A percentile compares a stretch with the other conserved stretches of the same genome.
Evolutionary conservation across 2,329 filamentous ascomycete species (phyloP).

Genomic region (Cordyceps cateniannulata): DNA sequence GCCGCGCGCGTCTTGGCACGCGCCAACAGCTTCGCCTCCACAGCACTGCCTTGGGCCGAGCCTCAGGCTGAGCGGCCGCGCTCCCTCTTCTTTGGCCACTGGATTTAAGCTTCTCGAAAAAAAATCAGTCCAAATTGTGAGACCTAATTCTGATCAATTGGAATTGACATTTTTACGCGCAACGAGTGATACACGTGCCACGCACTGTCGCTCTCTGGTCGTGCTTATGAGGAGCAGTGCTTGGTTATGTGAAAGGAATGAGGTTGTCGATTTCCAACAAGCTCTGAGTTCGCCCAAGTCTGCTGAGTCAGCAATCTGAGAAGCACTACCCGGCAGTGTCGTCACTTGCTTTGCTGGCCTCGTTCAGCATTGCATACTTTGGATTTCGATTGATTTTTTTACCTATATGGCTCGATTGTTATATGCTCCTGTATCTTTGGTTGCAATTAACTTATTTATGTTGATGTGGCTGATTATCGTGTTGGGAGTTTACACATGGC

Average conservation of each 20-base stretch:
- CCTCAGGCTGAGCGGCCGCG: neutral
- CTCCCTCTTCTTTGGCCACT: neutral
- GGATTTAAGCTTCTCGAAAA: neutral
- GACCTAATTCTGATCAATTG: neutral
- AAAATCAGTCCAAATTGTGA: no score
- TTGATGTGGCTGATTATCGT: no score
- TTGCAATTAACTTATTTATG: no score
- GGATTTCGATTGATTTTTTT: neutral
- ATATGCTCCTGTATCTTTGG: no score
- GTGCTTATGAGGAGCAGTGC: constrained; percentile 4
- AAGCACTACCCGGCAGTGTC: constrained; percentile 2
- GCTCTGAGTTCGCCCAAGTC: neutral
- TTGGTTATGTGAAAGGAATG: neutral
- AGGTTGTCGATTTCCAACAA: neutral
- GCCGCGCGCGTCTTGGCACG: neutral
- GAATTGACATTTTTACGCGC: constrained; percentile 3
- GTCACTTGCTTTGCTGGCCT: neutral
- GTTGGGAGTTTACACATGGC: no score
- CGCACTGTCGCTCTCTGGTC: neutral
- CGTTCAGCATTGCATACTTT: neutral
- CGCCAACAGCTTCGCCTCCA: neutral
- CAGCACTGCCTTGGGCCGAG: neutral
- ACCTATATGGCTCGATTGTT: no score
- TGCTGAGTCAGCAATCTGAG: constrained; percentile 14
- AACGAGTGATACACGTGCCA: neutral